phyloP scores from a whole-genome alignment of 108 stramenopile genomes.

The Fragilaria crotonensis region DNA sequence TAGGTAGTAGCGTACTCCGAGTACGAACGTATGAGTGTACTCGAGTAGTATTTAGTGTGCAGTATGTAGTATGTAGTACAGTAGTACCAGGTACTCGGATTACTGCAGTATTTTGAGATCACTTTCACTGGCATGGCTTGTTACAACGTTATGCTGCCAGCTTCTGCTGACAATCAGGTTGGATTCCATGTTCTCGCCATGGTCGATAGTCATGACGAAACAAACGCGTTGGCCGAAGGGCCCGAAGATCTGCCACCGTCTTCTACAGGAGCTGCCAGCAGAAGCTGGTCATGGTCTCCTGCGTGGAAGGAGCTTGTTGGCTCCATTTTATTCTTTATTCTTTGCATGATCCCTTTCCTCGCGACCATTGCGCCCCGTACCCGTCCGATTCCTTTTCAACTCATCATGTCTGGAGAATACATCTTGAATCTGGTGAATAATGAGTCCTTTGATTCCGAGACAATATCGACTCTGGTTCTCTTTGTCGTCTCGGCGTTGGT shows the following conservation, averaged over 20 bases:
- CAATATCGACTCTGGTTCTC: slow-evolving; percentile 12
- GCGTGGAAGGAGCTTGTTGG: background rate
- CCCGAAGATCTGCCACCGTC: too few species aligned
- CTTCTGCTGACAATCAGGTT: slow-evolving; percentile 10
- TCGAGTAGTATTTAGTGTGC: too few species aligned
- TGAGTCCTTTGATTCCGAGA: slow-evolving; percentile 28
- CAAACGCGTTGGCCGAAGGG: too few species aligned
- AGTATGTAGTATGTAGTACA: background rate
- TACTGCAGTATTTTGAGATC: background rate
- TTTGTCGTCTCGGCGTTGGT: background rate
- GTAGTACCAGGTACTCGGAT: background rate
- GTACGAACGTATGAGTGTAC: too few species aligned
- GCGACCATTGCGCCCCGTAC: slow-evolving; percentile 4
- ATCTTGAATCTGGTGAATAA: slow-evolving; percentile 15
- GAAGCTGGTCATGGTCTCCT: too few species aligned
- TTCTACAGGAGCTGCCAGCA: too few species aligned
- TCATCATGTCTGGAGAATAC: slow-evolving; percentile 13
- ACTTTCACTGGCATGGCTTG: background rate
- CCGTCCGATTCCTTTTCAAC: slow-evolving; percentile 33
- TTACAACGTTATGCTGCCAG: background rate
- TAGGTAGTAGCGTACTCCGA: too few species aligned
- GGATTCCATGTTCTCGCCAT: background rate
- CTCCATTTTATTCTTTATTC: background rate
- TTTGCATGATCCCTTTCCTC: background rate
- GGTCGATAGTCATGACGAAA: slow-evolving; percentile 10